Evolutionary conservation across 2,329 filamentous ascomycete species (phyloP).

Genomic region (Colletotrichum abscissum): DNA sequence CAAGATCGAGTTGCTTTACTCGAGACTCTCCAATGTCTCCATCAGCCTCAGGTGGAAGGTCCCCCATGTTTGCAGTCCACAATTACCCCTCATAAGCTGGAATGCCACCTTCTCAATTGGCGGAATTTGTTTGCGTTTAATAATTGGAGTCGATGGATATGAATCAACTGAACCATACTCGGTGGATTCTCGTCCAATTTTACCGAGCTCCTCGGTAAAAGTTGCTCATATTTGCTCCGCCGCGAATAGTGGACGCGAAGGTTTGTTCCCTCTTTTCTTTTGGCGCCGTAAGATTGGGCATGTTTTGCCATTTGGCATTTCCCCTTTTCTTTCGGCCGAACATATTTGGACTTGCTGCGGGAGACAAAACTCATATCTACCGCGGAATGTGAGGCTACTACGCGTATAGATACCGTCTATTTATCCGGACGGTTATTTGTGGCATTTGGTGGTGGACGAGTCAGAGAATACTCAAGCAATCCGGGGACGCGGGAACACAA

Average conservation of each 20-base stretch:
- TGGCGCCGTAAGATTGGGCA: not conserved
- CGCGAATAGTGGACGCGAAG: not conserved
- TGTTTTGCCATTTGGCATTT: not conserved
- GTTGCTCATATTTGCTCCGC: not conserved
- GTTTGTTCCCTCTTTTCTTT: not conserved
- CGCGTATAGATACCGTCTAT: not conserved
- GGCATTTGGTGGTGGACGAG: not conserved
- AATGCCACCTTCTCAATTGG: constrained; percentile 13
- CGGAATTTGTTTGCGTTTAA: constrained; percentile 5
- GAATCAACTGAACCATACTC: not conserved
- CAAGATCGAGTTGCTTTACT: constrained; percentile 6
- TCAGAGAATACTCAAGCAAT: not conserved
- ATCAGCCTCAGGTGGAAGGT: constrained; percentile 13
- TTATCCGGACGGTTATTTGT: not conserved
- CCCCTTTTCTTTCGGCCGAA: not conserved
- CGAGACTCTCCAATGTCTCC: constrained; percentile 14
- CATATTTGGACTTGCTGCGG: not conserved
- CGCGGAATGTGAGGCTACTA: not conserved
- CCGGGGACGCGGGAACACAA: not conserved
- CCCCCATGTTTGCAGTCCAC: constrained; percentile 9
- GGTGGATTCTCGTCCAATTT: not conserved
- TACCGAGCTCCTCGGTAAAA: not conserved
- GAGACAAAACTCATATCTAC: not conserved
- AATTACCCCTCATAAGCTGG: constrained; percentile 29
- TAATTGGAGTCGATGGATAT: not conserved